These are phyloP conservation scores for Phytophthora syringae DNA, from an alignment of 352 stramenopile species.

Conservation along the genomic window DNA sequence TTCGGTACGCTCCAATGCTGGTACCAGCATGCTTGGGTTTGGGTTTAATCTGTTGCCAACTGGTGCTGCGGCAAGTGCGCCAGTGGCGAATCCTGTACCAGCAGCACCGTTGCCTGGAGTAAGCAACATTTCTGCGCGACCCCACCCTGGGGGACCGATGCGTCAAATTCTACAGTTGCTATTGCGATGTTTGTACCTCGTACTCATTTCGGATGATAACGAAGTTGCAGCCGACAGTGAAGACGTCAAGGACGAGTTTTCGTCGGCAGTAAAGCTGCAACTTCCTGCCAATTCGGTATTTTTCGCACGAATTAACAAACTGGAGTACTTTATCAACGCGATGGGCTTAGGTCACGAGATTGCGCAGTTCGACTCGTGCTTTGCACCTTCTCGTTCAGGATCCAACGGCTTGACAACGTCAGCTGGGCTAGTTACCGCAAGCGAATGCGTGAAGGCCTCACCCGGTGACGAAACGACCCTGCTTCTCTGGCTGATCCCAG, in stretches of 20 bases:
- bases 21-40: constrained; percentile 52
- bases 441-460: constrained; percentile 62
- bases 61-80: constrained; percentile 15
- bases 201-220: constrained; percentile 63
- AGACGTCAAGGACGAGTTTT: constrained; percentile 34
- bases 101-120: constrained; percentile 26
- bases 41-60: constrained; percentile 64
- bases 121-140: constrained; percentile 61
- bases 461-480: constrained; percentile 82
- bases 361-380: constrained; percentile 77
- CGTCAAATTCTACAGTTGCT: constrained; percentile 82
- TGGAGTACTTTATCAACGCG: constrained; percentile 87
- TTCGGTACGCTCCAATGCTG: constrained; percentile 33
- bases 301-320: constrained; percentile 79
- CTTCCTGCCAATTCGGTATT: constrained; percentile 69
- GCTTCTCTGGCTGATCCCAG: constrained; percentile 78
- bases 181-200: constrained; percentile 75
- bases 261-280: constrained; percentile 38
- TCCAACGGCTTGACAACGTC: constrained; percentile 50
- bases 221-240: constrained; percentile 27
- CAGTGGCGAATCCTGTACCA: constrained; percentile 17
- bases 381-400: constrained; percentile 58
- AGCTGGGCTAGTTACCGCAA: constrained; percentile 57
- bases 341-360: constrained; percentile 78
- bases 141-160: constrained; percentile 82